A percentile compares a stretch with the other conserved stretches of the same genome.
phyloP scores from a whole-genome alignment of 2,329 filamentous ascomycete species.

The Claviceps pazoutovae region DNA sequence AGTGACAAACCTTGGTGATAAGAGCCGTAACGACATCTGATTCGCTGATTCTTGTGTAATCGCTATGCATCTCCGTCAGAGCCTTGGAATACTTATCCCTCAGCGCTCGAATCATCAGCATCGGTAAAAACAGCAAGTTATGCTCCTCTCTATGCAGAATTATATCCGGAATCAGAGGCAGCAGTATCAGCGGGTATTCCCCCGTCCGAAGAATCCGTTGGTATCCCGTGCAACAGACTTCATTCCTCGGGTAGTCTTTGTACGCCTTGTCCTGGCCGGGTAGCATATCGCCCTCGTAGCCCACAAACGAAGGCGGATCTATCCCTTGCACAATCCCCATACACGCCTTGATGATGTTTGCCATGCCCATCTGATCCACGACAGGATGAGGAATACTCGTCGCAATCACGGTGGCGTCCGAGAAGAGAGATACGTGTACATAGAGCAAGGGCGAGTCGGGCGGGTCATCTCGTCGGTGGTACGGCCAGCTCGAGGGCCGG shows the following conservation, averaged over 20 bases:
- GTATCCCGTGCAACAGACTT: background rate
- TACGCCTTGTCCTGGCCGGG: constrained; percentile 1
- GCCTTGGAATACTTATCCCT: background rate
- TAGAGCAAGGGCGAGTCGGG: constrained; percentile 1
- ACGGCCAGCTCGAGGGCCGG: constrained; percentile 3
- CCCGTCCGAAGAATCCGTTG: background rate
- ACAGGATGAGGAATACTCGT: background rate
- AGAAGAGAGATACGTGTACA: constrained; percentile 2
- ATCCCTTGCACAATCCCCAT: background rate
- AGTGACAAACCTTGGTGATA: constrained; percentile 4
- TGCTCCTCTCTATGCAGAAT: background rate
- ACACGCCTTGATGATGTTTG: constrained; percentile 3
- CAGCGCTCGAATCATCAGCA: background rate
- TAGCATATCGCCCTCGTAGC: constrained; percentile 2
- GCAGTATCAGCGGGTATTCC: background rate
- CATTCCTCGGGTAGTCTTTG: background rate
- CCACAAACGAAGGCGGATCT: constrained; percentile 1
- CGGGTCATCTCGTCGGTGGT: background rate
- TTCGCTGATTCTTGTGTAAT: constrained; percentile 3
- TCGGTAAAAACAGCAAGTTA: constrained; percentile 1
- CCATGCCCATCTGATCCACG: constrained; percentile 2
- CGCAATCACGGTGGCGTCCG: background rate
- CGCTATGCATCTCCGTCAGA: background rate
- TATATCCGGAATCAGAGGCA: background rate
- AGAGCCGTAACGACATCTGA: constrained; percentile 6